Evolutionary conservation across 208 protist genomes (phyloP), one percentile per base, ranked within the genome.

Genomic region (Acanthamoeba culbertsoni): DNA sequence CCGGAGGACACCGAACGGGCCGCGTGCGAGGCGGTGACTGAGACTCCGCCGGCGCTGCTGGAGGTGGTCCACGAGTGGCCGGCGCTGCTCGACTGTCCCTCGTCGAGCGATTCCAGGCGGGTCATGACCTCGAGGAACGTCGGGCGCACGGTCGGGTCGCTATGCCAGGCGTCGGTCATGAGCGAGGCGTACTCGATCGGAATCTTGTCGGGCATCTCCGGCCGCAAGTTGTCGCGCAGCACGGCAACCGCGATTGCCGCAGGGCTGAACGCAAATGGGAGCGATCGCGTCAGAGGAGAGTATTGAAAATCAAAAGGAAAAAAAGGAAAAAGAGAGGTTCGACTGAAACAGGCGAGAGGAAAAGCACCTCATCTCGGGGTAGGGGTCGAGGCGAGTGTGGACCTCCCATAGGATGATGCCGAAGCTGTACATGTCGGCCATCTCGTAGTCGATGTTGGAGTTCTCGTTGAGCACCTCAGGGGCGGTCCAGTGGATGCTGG

Each of bases 361-460:
- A 42, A 12, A 20, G 68, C 35, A 82, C 71, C 71, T 82, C 42
- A 82, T 75, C n/a, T 62, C 86, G 23, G 33, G 42, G 63, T 79
- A 79, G 45, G 71, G 71, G 23, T 82, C n/a, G 26, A 79, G 42
- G 23, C 73, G 73, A 37, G 73, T 84, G 2, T 35, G 26, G 43
- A 82, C 48, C 62, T 92, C 88, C 88, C 88, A 92, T 0, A 92
- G 10, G 28, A 92, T 57, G 33, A 92, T 92, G 10, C 88, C 88
- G 73, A 84, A 84, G 0, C 1, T 20, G 45, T 84, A 84, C 0
- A 84, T 33, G 28, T 84, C 73, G 31, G 73, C 73, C 6, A n/a
- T 37, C 43, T 57, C 45, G 73, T 84, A 18, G 26, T 84, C 73
- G 45, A 84, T 84, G 45, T 55, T 0, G 1, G 43, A 33, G 0